phyloP scores from a whole-genome alignment of 495 filamentous ascomycete genomes.

The Ascobolus immersus region DNA sequence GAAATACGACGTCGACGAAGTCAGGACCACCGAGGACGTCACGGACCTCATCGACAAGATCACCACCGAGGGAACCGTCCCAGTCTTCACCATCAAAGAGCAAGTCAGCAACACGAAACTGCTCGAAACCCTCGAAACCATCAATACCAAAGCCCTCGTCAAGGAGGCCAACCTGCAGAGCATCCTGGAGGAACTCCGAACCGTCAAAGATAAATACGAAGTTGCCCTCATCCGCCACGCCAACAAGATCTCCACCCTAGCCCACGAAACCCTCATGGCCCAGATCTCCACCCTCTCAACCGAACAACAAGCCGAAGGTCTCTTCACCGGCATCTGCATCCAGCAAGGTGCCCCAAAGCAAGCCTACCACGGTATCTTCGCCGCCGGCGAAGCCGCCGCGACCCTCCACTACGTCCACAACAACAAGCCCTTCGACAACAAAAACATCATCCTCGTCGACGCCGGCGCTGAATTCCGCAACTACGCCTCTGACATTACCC shows the following conservation, averaged over 20 bases:
- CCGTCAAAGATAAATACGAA: constrained; percentile 66
- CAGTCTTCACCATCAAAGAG: constrained; percentile 42
- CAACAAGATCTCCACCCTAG: constrained; percentile 52
- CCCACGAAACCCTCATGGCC: constrained; percentile 45
- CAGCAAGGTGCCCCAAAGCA: constrained; percentile 46
- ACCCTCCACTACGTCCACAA: constrained; percentile 79
- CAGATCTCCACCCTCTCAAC: constrained; percentile 39
- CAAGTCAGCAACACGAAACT: constrained; percentile 43
- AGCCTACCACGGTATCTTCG: constrained; percentile 68
- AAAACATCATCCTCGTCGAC: constrained; percentile 55
- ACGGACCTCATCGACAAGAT: constrained; percentile 32
- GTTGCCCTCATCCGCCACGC: constrained; percentile 60
- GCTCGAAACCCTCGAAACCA: constrained; percentile 27
- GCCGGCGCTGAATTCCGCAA: constrained; percentile 56
- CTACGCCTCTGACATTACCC: constrained; percentile 76
- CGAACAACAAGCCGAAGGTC: constrained; percentile 58
- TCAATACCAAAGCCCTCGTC: constrained; percentile 20
- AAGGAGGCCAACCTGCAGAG: constrained; percentile 53
- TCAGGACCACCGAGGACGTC: constrained; percentile 37
- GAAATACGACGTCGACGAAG: constrained; percentile 62
- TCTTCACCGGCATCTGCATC: constrained; percentile 54
- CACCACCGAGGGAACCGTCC: constrained; percentile 20
- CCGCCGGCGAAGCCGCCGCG: constrained; percentile 45
- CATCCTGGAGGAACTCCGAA: constrained; percentile 53
- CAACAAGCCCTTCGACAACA: constrained; percentile 35